Evolutionary conservation across 305 asterid genomes (phyloP).

Genomic region (Solanum chacoense): DNA sequence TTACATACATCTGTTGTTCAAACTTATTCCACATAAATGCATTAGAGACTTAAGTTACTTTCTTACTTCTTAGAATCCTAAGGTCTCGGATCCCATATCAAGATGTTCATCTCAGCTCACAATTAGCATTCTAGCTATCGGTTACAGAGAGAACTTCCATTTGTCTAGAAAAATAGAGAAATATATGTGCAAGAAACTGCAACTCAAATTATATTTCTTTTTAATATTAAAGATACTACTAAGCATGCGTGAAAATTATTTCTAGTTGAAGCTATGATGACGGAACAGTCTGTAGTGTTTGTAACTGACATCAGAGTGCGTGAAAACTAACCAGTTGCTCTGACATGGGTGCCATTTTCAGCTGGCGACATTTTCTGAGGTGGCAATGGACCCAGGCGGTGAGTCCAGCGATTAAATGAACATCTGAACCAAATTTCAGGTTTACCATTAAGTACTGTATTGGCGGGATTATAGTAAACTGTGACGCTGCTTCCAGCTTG

Average conservation of each 20-base stretch:
- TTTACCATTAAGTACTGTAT: constrained; percentile 82
- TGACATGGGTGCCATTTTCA: constrained; percentile 59
- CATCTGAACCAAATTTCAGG: constrained; percentile 96
- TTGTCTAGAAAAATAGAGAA: background rate
- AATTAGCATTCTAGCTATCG: background rate
- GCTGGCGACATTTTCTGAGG: constrained; percentile 81
- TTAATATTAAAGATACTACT: background rate
- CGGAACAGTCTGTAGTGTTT: background rate
- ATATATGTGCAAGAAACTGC: background rate
- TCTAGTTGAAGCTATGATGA: background rate
- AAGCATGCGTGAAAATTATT: background rate
- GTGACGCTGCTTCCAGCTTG: constrained; percentile 78
- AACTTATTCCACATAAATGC: background rate
- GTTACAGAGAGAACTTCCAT: background rate
- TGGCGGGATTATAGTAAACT: constrained; percentile 74
- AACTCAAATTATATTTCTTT: background rate
- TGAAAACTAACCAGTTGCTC: constrained; percentile 56
- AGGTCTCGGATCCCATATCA: background rate
- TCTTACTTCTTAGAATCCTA: background rate
- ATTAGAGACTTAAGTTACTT: background rate
- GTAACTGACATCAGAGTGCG: background rate
- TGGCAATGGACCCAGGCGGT: constrained; percentile 68
- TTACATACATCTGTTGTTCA: background rate
- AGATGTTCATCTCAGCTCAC: background rate
- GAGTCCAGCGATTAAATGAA: constrained; percentile 97